These are phyloP conservation scores for Polygonum aviculare DNA, from an alignment of 148 eudicot genomes.

Conservation along the genomic window DNA sequence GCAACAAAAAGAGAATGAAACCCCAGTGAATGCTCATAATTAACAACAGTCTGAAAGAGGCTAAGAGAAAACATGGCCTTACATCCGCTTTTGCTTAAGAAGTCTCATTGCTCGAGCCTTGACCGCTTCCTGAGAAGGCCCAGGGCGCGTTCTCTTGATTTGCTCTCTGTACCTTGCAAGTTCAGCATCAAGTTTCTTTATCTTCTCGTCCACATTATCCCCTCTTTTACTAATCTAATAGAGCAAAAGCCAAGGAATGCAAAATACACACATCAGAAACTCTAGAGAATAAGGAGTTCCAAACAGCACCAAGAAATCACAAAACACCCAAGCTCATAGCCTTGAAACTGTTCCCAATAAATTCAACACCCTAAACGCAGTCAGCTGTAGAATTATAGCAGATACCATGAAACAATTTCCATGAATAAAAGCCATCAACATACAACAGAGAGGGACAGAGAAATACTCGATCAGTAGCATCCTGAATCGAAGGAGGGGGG, in stretches of 20 bases:
- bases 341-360: not conserved
- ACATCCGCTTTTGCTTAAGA: conserved; percentile 92
- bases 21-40: not conserved
- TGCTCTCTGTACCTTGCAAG: conserved; percentile 83
- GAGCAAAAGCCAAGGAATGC: not conserved
- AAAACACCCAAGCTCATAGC: not conserved
- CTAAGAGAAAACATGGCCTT: conserved; percentile 17
- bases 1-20: not conserved
- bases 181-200: conserved; percentile 86
- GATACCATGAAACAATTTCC: not conserved
- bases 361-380: not conserved
- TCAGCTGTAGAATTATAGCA: not conserved
- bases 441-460: not conserved
- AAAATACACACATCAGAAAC: not conserved
- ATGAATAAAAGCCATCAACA: not conserved
- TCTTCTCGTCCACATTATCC: conserved; percentile 84
- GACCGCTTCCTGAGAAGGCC: conserved; percentile 95
- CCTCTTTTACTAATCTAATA: conserved; percentile 84
- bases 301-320: not conserved
- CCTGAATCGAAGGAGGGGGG: conserved; percentile 75
- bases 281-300: not conserved
- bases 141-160: conserved; percentile 90
- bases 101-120: conserved; percentile 96
- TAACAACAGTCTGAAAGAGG: not conserved
- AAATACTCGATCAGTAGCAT: conserved; percentile 67